These are phyloP conservation scores for Penstemon eatonii DNA, from an alignment of 257 asterid genomes.

Conservation along the genomic window DNA sequence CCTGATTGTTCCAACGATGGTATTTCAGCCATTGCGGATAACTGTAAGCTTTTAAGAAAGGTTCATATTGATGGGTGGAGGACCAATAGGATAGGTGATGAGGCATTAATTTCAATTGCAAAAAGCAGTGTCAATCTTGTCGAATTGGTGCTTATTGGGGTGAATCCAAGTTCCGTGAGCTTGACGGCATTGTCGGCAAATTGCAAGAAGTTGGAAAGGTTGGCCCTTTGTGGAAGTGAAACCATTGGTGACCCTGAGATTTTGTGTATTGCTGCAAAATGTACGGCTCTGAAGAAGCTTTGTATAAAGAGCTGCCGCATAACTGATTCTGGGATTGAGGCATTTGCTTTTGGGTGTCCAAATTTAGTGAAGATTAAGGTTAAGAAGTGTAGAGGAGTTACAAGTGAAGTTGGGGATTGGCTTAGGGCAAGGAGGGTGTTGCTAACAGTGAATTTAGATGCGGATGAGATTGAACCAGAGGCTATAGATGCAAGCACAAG, in stretches of 20 bases:
- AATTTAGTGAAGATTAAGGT: conserved; percentile 86
- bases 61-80: conserved; percentile 94
- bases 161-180: conserved; percentile 65
- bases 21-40: conserved; percentile 62
- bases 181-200: conserved; percentile 62
- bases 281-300: conserved; percentile 71
- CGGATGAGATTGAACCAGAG: conserved; percentile 61
- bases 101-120: conserved; percentile 66
- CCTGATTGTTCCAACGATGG: conserved; percentile 77
- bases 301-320: conserved; percentile 82
- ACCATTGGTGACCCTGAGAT: conserved; percentile 80
- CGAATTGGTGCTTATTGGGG: conserved; percentile 81
- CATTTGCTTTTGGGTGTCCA: conserved; percentile 84
- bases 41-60: conserved; percentile 79
- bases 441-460: conserved; percentile 66
- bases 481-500: conserved; percentile 53
- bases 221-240: conserved; percentile 93
- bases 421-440: conserved; percentile 63
- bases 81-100: conserved; percentile 81
- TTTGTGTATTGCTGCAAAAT: conserved; percentile 63
- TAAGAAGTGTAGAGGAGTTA: conserved; percentile 76
- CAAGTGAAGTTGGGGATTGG: conserved; percentile 59
- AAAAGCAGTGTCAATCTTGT: conserved; percentile 61
- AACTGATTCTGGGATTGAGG: conserved; percentile 72
- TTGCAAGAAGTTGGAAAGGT: conserved; percentile 73